Evolutionary conservation across 1,284 basidiomycete genomes (phyloP).

Genomic region (Leccinum angustisporum): DNA sequence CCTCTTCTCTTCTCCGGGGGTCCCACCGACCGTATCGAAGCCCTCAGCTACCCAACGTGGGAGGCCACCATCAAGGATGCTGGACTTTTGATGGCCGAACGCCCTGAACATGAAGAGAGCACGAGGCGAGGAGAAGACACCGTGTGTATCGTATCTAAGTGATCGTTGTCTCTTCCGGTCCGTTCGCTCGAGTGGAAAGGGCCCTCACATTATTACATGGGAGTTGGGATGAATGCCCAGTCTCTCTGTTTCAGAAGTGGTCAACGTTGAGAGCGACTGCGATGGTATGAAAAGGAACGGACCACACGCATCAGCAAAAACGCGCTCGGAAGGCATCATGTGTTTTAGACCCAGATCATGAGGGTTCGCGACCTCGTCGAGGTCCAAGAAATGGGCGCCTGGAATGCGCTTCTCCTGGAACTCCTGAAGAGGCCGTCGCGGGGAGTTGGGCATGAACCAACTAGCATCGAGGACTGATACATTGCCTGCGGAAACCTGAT

Average conservation of each 20-base stretch:
- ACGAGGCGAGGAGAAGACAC: slow-evolving; percentile 88
- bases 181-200: slow-evolving; percentile 7
- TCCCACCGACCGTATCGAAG: slow-evolving; percentile 56
- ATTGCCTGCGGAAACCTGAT: slow-evolving; percentile 34
- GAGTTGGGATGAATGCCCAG: slow-evolving; percentile 75
- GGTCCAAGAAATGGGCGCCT: slow-evolving; percentile 75
- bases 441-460: slow-evolving; percentile 88
- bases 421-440: slow-evolving; percentile 65
- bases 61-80: slow-evolving; percentile 87
- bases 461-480: slow-evolving; percentile 70
- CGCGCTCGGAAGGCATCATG: slow-evolving; percentile 82
- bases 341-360: slow-evolving; percentile 82
- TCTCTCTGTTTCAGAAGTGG: slow-evolving; percentile 44
- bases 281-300: slow-evolving; percentile 29
- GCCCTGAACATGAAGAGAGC: slow-evolving; percentile 91
- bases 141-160: slow-evolving; percentile 79
- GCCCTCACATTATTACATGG: slow-evolving; percentile 77
- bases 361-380: slow-evolving; percentile 75
- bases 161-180: slow-evolving; percentile 11
- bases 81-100: slow-evolving; percentile 84
- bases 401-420: slow-evolving; percentile 72
- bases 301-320: slow-evolving; percentile 85
- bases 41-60: slow-evolving; percentile 82
- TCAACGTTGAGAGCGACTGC: slow-evolving; percentile 9
- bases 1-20: slow-evolving; percentile 29